These are phyloP conservation scores for Tetrahymena elliotti DNA, from an alignment of 73 alveolate species.

Conservation along the genomic window DNA sequence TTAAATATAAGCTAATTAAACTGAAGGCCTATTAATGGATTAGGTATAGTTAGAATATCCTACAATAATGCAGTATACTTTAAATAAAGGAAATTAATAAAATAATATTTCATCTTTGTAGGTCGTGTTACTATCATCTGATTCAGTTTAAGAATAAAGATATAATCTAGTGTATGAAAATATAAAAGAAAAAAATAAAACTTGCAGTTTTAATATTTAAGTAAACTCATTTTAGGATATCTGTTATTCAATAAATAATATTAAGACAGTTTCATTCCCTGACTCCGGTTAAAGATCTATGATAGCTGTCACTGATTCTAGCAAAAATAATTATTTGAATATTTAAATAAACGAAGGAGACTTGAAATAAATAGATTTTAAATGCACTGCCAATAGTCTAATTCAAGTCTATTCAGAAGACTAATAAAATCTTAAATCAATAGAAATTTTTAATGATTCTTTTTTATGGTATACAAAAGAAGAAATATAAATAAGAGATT, in stretches of 20 bases:
- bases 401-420: not conserved
- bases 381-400: not conserved
- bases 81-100: not conserved
- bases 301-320: not conserved
- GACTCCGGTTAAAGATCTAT: not conserved
- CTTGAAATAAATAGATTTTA: not conserved
- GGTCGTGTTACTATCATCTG: not conserved
- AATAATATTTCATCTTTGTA: not conserved
- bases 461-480: not conserved
- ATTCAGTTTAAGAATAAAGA: not conserved
- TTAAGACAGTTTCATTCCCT: not conserved
- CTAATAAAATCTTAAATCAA: not conserved
- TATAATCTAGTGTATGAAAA: not conserved
- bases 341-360: not conserved
- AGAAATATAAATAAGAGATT: not conserved
- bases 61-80: not conserved
- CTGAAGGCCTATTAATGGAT: not conserved
- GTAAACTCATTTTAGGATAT: not conserved
- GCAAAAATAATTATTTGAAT: not conserved
- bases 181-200: not conserved
- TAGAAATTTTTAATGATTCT: not conserved
- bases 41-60: not conserved
- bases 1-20: not conserved
- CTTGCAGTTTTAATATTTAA: not conserved
- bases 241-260: not conserved